phyloP scores from a whole-genome alignment of 805 yeast species.

The Schwanniomyces polymorphus region DNA sequence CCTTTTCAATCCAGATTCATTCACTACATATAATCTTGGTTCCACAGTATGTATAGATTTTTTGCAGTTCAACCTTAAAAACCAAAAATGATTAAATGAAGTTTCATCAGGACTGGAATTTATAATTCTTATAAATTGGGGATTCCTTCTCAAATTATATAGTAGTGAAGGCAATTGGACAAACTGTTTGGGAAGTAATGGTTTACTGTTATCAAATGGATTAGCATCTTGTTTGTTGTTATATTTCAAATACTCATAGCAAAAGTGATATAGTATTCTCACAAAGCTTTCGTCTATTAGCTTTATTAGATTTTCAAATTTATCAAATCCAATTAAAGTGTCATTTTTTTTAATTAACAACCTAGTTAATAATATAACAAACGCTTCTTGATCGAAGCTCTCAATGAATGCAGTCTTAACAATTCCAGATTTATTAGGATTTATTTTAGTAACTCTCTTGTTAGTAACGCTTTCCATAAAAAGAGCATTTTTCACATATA shows the following conservation, averaged over 20 bases:
- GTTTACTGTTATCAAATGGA: constrained; percentile 20
- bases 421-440: constrained; percentile 18
- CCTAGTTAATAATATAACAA: constrained; percentile 29
- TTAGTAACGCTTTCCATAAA: constrained; percentile 10
- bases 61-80: constrained; percentile 16
- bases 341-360: constrained; percentile 34
- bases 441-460: constrained; percentile 5
- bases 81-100: constrained; percentile 37
- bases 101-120: constrained; percentile 48
- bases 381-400: constrained; percentile 33
- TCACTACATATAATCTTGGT: constrained; percentile 26
- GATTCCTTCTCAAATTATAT: constrained; percentile 35
- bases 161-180: constrained; percentile 27
- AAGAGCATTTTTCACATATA: constrained; percentile 13
- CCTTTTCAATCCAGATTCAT: neutral
- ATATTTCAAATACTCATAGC: constrained; percentile 18
- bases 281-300: constrained; percentile 26
- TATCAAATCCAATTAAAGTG: constrained; percentile 31
- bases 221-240: constrained; percentile 10
- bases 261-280: constrained; percentile 26
- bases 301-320: constrained; percentile 16
- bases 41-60: constrained; percentile 22
- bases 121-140: constrained; percentile 35
- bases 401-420: constrained; percentile 24
- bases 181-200: constrained; percentile 26